Conservation (phyloP, 2,329 filamentous ascomycete genomes). For the Botrytis aclada region DNA sequence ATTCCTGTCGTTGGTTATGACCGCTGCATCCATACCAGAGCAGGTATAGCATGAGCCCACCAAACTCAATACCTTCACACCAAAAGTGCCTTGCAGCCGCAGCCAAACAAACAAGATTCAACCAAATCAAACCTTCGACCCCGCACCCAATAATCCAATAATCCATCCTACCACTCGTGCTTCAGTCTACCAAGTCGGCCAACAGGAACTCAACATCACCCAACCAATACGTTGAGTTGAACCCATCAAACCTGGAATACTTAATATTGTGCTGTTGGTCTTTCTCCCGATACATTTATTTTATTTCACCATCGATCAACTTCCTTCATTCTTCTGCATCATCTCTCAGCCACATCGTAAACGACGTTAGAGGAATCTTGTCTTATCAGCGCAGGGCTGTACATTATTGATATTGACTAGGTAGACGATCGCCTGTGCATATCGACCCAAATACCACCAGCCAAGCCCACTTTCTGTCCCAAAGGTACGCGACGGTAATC, state of each 20-base stretch:
- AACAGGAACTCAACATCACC: constrained; percentile 1
- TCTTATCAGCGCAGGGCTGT: constrained; percentile 5
- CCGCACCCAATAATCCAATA: constrained; percentile 16
- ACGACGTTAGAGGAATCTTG: background rate
- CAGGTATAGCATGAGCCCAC: background rate
- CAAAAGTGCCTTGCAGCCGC: constrained; percentile 12
- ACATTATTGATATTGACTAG: constrained; percentile 12
- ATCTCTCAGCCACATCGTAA: background rate
- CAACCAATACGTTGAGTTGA: constrained; percentile 10
- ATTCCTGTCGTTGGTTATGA: background rate
- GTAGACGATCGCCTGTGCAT: constrained; percentile 9
- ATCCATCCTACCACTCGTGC: constrained; percentile 14
- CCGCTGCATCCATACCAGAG: background rate
- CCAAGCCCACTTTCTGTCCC: background rate
- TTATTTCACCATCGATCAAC: too few species aligned
- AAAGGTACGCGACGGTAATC: background rate
- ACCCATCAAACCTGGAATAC: background rate
- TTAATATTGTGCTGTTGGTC: background rate
- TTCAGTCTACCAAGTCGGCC: constrained; percentile 10
- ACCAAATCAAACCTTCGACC: constrained; percentile 11
- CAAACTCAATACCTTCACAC: background rate
- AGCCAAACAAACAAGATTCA: background rate
- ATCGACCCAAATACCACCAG: background rate
- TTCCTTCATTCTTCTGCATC: background rate
- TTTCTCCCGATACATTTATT: background rate